Conservation (phyloP, 148 eudicot species). For the Chenopodium album region DNA sequence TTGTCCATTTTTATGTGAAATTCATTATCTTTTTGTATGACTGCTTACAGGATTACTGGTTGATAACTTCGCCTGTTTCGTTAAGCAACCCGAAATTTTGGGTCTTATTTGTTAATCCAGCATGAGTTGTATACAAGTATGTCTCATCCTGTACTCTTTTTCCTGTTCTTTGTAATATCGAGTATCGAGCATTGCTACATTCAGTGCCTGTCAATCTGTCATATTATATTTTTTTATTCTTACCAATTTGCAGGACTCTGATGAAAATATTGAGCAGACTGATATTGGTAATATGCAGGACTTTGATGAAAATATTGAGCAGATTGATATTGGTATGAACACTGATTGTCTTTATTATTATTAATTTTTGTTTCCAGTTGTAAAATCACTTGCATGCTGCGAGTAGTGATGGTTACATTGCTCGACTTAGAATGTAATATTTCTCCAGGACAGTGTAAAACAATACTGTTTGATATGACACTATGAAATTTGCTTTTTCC, state of each 20-base stretch:
- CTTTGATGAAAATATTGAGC: no score
- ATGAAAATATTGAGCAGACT: no score
- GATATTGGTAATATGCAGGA: conserved; percentile 31
- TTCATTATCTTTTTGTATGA: neutral
- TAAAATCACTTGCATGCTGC: conserved; percentile 33
- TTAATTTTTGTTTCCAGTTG: neutral
- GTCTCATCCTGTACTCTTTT: neutral
- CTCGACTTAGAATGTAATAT: neutral
- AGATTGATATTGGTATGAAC: conserved; percentile 27
- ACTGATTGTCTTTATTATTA: neutral
- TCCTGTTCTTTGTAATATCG: neutral
- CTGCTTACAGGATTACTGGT: conserved; percentile 7
- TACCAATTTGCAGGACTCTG: conserved; percentile 3
- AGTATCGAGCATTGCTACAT: neutral
- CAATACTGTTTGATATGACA: neutral
- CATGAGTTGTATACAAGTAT: conserved; percentile 14
- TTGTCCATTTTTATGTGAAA: neutral
- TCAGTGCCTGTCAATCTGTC: neutral
- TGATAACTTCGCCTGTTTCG: neutral
- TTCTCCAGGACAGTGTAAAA: neutral
- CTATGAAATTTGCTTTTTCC: neutral
- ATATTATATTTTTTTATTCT: neutral
- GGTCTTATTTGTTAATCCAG: neutral
- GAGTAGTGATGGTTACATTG: neutral
- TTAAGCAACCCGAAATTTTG: neutral